Conservation (phyloP, 2,329 filamentous ascomycete genomes). For the Waltergamsia citrina region DNA sequence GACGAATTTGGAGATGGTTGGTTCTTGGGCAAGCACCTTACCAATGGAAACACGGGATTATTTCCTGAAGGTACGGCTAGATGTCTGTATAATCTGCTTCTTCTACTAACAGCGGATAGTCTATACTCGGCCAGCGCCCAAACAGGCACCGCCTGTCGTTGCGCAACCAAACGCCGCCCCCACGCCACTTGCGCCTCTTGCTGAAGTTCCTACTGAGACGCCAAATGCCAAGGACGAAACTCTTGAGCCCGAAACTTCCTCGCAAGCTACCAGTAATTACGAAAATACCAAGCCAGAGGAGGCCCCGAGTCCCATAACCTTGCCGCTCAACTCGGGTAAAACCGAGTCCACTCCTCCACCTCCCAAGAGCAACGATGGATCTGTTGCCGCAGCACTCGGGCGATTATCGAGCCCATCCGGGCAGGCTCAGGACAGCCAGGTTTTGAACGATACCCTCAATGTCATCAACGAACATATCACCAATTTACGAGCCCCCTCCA, state of each 20-base stretch:
- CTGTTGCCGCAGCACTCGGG: slow-evolving; percentile 14
- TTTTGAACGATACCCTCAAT: slow-evolving; percentile 89
- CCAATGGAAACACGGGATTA: slow-evolving; percentile 65
- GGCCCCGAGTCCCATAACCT: no score
- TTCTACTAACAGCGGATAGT: slow-evolving; percentile 30
- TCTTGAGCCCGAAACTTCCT: background rate
- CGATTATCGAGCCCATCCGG: slow-evolving; percentile 10
- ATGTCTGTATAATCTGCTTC: slow-evolving; percentile 4
- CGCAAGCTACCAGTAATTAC: slow-evolving; percentile 16
- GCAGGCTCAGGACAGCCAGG: slow-evolving; percentile 49
- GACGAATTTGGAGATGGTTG: slow-evolving; percentile 85
- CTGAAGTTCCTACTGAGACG: slow-evolving; percentile 3
- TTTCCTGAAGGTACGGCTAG: slow-evolving; percentile 63
- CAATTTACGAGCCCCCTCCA: slow-evolving; percentile 55
- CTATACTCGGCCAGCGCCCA: slow-evolving; percentile 51
- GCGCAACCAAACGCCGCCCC: slow-evolving; percentile 7
- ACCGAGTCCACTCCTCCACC: slow-evolving; percentile 14
- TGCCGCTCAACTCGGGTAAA: slow-evolving; percentile 34
- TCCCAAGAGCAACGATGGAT: background rate
- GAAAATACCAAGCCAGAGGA: slow-evolving; percentile 14
- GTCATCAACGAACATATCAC: slow-evolving; percentile 98
- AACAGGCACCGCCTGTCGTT: slow-evolving; percentile 16
- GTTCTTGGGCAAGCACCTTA: slow-evolving; percentile 69
- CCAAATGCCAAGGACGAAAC: background rate
- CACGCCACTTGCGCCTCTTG: slow-evolving; percentile 3